phyloP scores from a whole-genome alignment of 2,329 filamentous ascomycete genomes.

The Fusarium newnesense region DNA sequence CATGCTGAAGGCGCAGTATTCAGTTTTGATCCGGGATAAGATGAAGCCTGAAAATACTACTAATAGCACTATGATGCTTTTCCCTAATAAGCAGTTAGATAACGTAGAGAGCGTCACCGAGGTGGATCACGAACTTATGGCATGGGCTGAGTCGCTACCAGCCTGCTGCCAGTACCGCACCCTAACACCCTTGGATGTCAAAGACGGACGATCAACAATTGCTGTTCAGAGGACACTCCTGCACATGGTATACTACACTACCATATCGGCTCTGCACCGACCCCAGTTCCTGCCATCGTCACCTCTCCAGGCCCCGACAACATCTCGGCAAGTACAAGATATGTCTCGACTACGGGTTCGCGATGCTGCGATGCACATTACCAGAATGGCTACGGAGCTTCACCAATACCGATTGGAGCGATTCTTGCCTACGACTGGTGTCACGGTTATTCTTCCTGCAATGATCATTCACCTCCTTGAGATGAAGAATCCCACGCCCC shows the following conservation, averaged over 20 bases:
- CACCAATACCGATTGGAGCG: conserved; percentile 77
- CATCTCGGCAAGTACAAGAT: conserved; percentile 78
- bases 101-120: conserved; percentile 81
- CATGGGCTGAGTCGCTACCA: conserved; percentile 80
- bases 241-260: conserved; percentile 94
- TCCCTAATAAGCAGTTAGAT: conserved; percentile 87
- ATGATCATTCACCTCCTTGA: conserved; percentile 95
- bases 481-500: conserved; percentile 83
- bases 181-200: conserved; percentile 64
- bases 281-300: conserved; percentile 87
- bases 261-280: conserved; percentile 88
- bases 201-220: conserved; percentile 68
- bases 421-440: conserved; percentile 87
- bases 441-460: conserved; percentile 89
- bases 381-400: conserved; percentile 81
- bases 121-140: conserved; percentile 82
- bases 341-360: conserved; percentile 85
- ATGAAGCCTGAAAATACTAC: conserved; percentile 81
- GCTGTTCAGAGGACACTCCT: conserved; percentile 84
- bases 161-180: conserved; percentile 75
- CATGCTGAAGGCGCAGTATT: conserved; percentile 91
- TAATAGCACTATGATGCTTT: conserved; percentile 84
- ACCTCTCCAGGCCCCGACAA: conserved; percentile 61
- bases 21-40: conserved; percentile 86
- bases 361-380: conserved; percentile 86